Conservation (phyloP, 2,329 filamentous ascomycete species). For the Scedosporium boydii region DNA sequence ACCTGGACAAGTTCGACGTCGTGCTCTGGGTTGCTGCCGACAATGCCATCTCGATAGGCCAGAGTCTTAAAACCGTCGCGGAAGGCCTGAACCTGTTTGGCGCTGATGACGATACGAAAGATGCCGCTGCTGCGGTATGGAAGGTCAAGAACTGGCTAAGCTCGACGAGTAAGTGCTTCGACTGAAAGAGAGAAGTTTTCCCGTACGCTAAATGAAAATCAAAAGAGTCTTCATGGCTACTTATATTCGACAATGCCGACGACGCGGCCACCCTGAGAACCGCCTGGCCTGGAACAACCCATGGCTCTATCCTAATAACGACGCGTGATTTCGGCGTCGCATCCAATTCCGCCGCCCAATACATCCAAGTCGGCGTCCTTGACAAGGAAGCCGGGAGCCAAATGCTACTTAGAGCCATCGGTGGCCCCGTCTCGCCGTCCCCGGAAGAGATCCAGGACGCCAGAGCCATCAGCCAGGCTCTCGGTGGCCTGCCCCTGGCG, state of each 20-base stretch:
- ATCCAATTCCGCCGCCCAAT: slow-evolving; percentile 1
- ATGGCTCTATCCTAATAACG: slow-evolving; percentile 17
- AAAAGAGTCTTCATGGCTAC: slow-evolving; percentile 10
- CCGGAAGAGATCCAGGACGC: slow-evolving; percentile 7
- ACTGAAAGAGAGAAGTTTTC: not conserved
- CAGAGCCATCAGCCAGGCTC: slow-evolving; percentile 10
- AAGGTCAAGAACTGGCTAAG: slow-evolving; percentile 19
- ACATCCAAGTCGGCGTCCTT: not conserved
- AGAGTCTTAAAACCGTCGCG: slow-evolving; percentile 14
- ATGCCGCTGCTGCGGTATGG: slow-evolving; percentile 11
- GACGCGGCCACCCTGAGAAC: slow-evolving; percentile 14
- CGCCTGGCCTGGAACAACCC: slow-evolving; percentile 15
- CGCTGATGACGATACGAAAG: slow-evolving; percentile 12
- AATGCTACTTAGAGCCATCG: not conserved
- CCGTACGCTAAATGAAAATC: not conserved
- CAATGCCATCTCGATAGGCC: slow-evolving; percentile 13
- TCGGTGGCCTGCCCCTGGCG: slow-evolving; percentile 11
- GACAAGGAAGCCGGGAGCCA: not conserved
- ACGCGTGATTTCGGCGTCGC: slow-evolving; percentile 13
- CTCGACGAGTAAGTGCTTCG: slow-evolving; percentile 7
- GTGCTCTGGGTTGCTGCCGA: slow-evolving; percentile 15
- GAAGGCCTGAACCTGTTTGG: slow-evolving; percentile 7
- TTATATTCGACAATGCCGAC: slow-evolving; percentile 21
- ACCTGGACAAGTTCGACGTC: slow-evolving; percentile 13
- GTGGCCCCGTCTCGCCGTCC: not conserved